Conservation (phyloP, 305 asterid genomes). For the Fraxinus latifolia region DNA sequence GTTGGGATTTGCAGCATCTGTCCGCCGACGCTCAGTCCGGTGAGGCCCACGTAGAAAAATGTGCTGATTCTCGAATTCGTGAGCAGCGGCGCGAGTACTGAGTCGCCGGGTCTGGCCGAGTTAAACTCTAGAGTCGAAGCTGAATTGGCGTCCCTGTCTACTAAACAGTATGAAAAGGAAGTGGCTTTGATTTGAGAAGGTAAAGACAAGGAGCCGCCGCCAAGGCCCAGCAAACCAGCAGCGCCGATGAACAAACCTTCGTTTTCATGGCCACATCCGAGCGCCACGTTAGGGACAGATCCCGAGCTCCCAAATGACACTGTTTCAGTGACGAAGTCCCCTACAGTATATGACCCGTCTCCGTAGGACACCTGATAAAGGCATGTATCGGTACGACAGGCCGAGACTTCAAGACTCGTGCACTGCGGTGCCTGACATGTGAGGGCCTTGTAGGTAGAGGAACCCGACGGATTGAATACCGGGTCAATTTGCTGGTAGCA, state of each 20-base stretch:
- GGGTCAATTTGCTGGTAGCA: slow-evolving; percentile 67
- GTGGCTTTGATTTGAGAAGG: slow-evolving; percentile 61
- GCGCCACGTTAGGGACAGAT: slow-evolving; percentile 42
- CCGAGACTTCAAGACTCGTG: slow-evolving; percentile 43
- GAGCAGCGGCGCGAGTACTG: slow-evolving; percentile 51
- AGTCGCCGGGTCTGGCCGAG: slow-evolving; percentile 53
- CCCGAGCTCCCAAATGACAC: slow-evolving; percentile 54
- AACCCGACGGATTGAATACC: slow-evolving; percentile 42
- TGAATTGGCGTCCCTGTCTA: slow-evolving; percentile 55
- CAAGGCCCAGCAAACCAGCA: slow-evolving; percentile 66
- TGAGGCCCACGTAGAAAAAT: slow-evolving; percentile 57
- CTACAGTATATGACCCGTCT: slow-evolving; percentile 73
- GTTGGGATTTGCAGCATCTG: slow-evolving; percentile 33
- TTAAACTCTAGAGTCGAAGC: slow-evolving; percentile 69
- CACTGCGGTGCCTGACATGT: slow-evolving; percentile 47
- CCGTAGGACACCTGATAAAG: slow-evolving; percentile 69
- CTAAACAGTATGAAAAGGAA: slow-evolving; percentile 75
- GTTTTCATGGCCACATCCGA: slow-evolving; percentile 81
- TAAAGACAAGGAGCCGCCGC: slow-evolving; percentile 56
- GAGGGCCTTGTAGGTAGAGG: slow-evolving; percentile 42
- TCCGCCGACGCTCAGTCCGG: slow-evolving; percentile 67
- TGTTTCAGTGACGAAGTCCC: slow-evolving; percentile 65
- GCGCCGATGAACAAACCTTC: slow-evolving; percentile 61
- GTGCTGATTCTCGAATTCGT: slow-evolving; percentile 37
- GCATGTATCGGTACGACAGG: slow-evolving; percentile 45